Base-by-base conservation (phyloP, 1,139 yeast genomes). In the Debaryomyces subglobosus region DNA sequence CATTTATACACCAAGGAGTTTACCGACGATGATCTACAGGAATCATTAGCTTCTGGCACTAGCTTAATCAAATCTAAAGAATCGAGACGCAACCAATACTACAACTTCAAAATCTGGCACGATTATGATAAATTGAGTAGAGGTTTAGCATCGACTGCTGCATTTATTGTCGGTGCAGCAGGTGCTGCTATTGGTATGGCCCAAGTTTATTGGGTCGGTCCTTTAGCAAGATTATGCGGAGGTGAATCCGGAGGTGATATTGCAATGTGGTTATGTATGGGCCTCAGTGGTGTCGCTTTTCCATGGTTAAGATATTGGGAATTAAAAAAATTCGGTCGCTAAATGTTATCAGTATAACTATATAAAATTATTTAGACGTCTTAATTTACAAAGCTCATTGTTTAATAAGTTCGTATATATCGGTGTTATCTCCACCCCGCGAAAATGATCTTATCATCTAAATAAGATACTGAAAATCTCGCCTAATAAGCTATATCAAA, bases 181-280 rank as follows among this genome's bases (percentile, higher is more conserved):
- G 95, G 94, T 27, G 92, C 89, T 0, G 88, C 85, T 3, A 70
- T 87, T n/a, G 94, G 94, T 5, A 87, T 87, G 96, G 78, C 87
- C 20, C 96, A 87, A 60, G 85, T 82, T 1, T 88, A 87, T 63
- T 88, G 85, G 77, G 74, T 80, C 15, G 96, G 95, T 0, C 90
- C 90, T 0, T 60, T 87, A 35, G 91, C 94, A 5, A 67, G 66
- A 46, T 59, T 68, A 18, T 65, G 83, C 16, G 63, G 91, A 5
- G 75, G 76, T 0, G 77, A 68, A 15, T 64, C 62, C 47, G 92
- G 92, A 37, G 91, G 90, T 21, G 96, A 88, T 60, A 67, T 91
- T 41, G 97, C 95, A 33, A 84, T 86, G 81, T 88, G 94, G 84
- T 65, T 90, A 34, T 78, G 89, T 33, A 81, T 87, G 80, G 95